phyloP scores from a whole-genome alignment of 2,329 filamentous ascomycete species.

The Sarocladium strictum region DNA sequence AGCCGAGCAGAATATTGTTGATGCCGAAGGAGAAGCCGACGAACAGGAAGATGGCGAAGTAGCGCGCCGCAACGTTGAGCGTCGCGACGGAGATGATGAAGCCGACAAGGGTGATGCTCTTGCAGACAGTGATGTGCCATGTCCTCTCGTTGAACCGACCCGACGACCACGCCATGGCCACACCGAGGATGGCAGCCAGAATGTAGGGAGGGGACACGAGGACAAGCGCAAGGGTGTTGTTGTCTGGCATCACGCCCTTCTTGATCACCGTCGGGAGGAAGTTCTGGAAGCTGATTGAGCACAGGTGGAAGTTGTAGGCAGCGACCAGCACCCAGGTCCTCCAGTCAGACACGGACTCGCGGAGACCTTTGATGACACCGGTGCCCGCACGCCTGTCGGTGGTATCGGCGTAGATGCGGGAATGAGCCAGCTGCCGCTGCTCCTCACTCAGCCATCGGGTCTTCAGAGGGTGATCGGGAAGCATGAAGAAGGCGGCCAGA shows the following conservation, averaged over 20 bases:
- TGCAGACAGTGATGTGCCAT: constrained; percentile 47
- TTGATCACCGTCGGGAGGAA: constrained; percentile 21
- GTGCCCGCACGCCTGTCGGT: constrained; percentile 36
- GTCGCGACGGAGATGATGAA: constrained; percentile 57
- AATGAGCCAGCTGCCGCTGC: constrained; percentile 34
- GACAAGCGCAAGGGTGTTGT: constrained; percentile 23
- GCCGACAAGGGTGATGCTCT: constrained; percentile 46
- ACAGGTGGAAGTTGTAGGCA: constrained; percentile 46
- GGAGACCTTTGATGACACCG: constrained; percentile 35
- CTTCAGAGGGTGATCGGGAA: constrained; percentile 35
- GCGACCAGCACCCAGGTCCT: constrained; percentile 43
- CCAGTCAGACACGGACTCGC: constrained; percentile 37
- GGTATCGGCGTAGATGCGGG: constrained; percentile 38
- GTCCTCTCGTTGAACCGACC: constrained; percentile 31
- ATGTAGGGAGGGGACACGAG: constrained; percentile 38
- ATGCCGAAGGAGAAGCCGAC: constrained; percentile 28
- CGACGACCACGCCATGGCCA: constrained; percentile 33
- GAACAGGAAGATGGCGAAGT: constrained; percentile 21
- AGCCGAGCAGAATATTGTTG: constrained; percentile 29
- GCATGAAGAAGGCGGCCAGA: constrained; percentile 21
- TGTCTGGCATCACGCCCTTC: constrained; percentile 22
- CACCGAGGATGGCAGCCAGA: constrained; percentile 33
- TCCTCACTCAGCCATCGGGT: constrained; percentile 35
- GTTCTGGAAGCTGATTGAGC: constrained; percentile 40
- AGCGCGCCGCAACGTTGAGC: constrained; percentile 41